Base-by-base conservation (phyloP, 2,329 filamentous ascomycete genomes). In the Fusarium annulatum region DNA sequence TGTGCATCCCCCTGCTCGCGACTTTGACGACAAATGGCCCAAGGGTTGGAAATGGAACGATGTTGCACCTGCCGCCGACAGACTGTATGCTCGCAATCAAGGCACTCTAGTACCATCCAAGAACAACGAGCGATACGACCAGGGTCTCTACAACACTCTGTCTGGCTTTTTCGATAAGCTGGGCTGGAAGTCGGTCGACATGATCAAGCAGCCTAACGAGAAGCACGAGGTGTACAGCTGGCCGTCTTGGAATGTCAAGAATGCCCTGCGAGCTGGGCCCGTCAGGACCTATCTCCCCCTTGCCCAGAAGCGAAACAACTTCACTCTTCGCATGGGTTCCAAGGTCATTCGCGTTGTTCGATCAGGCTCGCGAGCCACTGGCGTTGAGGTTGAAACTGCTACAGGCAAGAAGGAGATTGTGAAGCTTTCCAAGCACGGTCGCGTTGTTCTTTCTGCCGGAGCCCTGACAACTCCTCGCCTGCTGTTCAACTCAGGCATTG, bases 1-100 rank as follows among this genome's bases (percentile, higher is more conserved):
- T 88, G 91, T 89, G 86, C 90, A 89, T 83, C 87, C 92, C 1
- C 88, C 90, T 55, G 85, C 87, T 8, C 79, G 84, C 16, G 92
- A 94, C 79, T 94, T 92, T 85, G 43, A 64, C 38, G 86, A 88
- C 78, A 91, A 92, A 79, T 94, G 93, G 83, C 92, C 92, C 3
- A 75, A 82, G 9, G 92, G 91, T 30, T 94, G 92, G 92, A 90
- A 79, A 82, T 30, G 91, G 75, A 41, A 51, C 0, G 72, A 94
- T 74, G 87, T 94, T 78, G 84, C 83, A 59, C 78, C 84, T 16
- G 89, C 92, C 8, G 88, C 90, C 14, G 81, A 87, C 34, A 86
- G 89, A 38, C 88, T 91, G 9, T 94, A 94, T 78, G 82, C 91
- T 89, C 71, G 75, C 8, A 77, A 76, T 51, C 49, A 66, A 0